Percentiles rank a stretch among this genome's conserved stretches.
Evolutionary conservation across 495 filamentous ascomycete species (phyloP).

Genomic region (Neurospora sp.): DNA sequence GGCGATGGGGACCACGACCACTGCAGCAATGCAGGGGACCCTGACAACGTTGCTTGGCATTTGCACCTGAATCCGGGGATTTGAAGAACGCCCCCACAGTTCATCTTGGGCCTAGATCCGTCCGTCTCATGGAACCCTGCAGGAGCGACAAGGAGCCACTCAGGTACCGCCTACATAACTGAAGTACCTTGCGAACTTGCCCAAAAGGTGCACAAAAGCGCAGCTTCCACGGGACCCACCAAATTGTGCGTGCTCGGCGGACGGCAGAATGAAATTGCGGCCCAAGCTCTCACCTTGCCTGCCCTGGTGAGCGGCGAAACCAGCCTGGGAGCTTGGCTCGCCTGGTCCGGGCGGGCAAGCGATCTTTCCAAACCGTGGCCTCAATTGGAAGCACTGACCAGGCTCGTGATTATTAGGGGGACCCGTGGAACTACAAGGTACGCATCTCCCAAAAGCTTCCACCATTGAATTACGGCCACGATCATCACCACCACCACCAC

Average conservation of each 20-base stretch:
- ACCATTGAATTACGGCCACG: constrained; percentile 2
- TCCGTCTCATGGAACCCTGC: neutral
- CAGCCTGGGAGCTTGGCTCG: constrained; percentile 4
- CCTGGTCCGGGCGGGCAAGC: neutral
- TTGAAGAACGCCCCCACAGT: neutral
- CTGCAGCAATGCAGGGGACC: neutral
- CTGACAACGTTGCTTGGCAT: neutral
- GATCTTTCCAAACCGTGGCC: constrained; percentile 25
- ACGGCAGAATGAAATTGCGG: constrained; percentile 16
- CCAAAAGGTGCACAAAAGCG: neutral
- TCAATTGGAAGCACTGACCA: constrained; percentile 26
- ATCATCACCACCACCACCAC: constrained; percentile 4
- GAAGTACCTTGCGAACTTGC: neutral
- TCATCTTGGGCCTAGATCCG: neutral
- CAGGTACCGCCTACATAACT: no score
- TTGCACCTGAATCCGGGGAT: neutral
- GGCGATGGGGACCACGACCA: neutral
- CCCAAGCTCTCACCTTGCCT: constrained; percentile 1
- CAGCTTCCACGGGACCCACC: neutral
- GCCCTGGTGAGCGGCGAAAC: neutral
- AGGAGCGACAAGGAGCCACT: neutral
- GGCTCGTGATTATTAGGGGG: constrained; percentile 15
- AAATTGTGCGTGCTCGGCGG: neutral
- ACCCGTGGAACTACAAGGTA: constrained; percentile 3
- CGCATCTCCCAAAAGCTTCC: constrained; percentile 8